A percentile compares a stretch with the other conserved stretches of the same genome.
Conservation (phyloP, 2,329 filamentous ascomycete genomes). For the Ophiosphaerella korrae region DNA sequence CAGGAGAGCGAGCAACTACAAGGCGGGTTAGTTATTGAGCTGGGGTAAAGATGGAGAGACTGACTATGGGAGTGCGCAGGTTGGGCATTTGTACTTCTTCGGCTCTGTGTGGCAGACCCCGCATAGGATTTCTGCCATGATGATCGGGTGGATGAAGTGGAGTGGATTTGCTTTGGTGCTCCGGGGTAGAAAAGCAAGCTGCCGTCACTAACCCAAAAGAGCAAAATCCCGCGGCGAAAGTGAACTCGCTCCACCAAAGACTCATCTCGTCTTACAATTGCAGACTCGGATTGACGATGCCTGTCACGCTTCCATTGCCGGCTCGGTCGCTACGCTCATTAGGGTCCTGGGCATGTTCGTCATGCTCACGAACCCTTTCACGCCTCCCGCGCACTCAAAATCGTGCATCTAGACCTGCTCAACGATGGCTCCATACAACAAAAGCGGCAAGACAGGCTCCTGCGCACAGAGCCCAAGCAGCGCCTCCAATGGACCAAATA, state of each 20-base stretch:
- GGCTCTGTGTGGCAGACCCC: conserved; percentile 51
- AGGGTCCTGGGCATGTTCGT: conserved; percentile 45
- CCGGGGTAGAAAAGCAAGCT: conserved; percentile 10
- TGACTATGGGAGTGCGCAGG: conserved; percentile 54
- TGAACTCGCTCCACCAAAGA: conserved; percentile 26
- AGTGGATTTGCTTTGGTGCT: not conserved
- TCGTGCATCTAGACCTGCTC: conserved; percentile 20
- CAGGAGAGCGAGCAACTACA: conserved; percentile 39
- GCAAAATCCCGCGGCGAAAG: conserved; percentile 37
- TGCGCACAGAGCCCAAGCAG: conserved; percentile 6
- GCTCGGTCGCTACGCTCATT: conserved; percentile 20
- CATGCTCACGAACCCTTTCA: conserved; percentile 39
- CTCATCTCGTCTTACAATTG: conserved; percentile 7
- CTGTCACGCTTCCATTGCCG: conserved; percentile 27
- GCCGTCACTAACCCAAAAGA: conserved; percentile 21
- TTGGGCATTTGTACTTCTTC: conserved; percentile 59
- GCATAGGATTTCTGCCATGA: conserved; percentile 45
- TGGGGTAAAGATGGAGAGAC: conserved; percentile 6
- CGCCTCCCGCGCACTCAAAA: conserved; percentile 23
- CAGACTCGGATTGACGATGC: conserved; percentile 28
- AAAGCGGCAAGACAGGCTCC: conserved; percentile 37
- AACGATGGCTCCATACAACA: conserved; percentile 42
- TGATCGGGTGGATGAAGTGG: not conserved
- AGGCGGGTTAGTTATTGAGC: conserved; percentile 5
- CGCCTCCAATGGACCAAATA: conserved; percentile 68